Conservation (phyloP, 352 stramenopile species). For the Pythium utonaiense region DNA sequence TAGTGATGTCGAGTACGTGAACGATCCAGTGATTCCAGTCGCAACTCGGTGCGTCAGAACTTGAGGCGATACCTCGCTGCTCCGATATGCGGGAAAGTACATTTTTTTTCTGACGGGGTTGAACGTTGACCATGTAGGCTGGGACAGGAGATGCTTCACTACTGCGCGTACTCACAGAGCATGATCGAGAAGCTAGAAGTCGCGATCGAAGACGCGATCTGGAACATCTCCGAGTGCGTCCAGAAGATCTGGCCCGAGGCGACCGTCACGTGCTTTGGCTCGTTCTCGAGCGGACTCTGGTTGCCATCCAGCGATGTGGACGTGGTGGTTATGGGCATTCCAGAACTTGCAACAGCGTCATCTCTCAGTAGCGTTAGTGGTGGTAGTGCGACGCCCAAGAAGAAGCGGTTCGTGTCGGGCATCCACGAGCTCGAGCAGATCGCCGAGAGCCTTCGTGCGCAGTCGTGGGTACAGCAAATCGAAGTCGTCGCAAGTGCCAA, state of each 20-base stretch:
- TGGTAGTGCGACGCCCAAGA: conserved; percentile 25
- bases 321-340: conserved; percentile 77
- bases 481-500: conserved; percentile 81
- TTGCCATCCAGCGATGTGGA: conserved; percentile 87
- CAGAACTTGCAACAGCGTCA: neutral
- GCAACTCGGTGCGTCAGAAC: conserved; percentile 26
- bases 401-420: conserved; percentile 44
- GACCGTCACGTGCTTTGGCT: conserved; percentile 74
- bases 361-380: neutral
- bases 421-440: conserved; percentile 62
- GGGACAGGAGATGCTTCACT: conserved; percentile 58
- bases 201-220: conserved; percentile 71
- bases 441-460: conserved; percentile 36
- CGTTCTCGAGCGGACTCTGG: conserved; percentile 85
- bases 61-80: too few species aligned
- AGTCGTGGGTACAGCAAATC: conserved; percentile 75
- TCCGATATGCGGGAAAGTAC: neutral
- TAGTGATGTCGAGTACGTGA: conserved; percentile 23
- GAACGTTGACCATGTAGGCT: conserved; percentile 26
- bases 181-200: conserved; percentile 49
- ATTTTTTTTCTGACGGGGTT: neutral
- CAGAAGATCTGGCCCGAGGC: conserved; percentile 74
- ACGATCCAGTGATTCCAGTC: conserved; percentile 34
- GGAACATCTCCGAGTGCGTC: conserved; percentile 58
- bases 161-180: conserved; percentile 58